A percentile compares a stretch with the other conserved stretches of the same genome.
Conservation (phyloP, 345 rosid genomes). For the Gossypium sturtianum region DNA sequence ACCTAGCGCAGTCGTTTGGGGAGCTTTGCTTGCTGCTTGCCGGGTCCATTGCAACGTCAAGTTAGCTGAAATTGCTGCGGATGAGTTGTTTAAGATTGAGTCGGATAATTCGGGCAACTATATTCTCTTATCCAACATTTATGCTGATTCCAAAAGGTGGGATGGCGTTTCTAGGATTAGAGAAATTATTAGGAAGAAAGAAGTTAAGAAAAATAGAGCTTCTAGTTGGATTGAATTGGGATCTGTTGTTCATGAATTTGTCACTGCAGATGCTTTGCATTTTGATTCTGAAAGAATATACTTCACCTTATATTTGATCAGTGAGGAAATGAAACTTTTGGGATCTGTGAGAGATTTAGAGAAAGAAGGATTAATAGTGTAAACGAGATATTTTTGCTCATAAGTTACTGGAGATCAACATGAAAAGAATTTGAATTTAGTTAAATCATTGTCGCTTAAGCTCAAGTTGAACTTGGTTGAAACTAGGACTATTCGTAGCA, state of each 20-base stretch:
- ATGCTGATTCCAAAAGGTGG: slow-evolving; percentile 23
- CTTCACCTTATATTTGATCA: slow-evolving; percentile 15
- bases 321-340: slow-evolving; percentile 25
- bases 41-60: slow-evolving; percentile 24
- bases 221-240: slow-evolving; percentile 35
- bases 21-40: slow-evolving; percentile 4
- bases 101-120: slow-evolving; percentile 34
- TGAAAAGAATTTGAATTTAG: background rate
- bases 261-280: slow-evolving; percentile 34
- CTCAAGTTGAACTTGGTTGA: no score
- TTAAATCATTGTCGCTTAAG: background rate
- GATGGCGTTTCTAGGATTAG: slow-evolving; percentile 27
- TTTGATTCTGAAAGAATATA: slow-evolving; percentile 26
- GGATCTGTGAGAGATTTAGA: slow-evolving; percentile 1
- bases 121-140: slow-evolving; percentile 24
- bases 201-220: slow-evolving; percentile 30
- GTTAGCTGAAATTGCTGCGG: slow-evolving; percentile 27
- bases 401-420: no score
- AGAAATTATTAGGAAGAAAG: slow-evolving; percentile 22
- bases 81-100: slow-evolving; percentile 30
- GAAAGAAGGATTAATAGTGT: background rate
- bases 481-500: no score
- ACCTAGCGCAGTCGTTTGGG: slow-evolving; percentile 20
- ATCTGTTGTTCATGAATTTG: slow-evolving; percentile 27
- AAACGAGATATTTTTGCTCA: background rate